Conservation (phyloP, 163 green algal genomes). For the Scenedesmus sp. region DNA sequence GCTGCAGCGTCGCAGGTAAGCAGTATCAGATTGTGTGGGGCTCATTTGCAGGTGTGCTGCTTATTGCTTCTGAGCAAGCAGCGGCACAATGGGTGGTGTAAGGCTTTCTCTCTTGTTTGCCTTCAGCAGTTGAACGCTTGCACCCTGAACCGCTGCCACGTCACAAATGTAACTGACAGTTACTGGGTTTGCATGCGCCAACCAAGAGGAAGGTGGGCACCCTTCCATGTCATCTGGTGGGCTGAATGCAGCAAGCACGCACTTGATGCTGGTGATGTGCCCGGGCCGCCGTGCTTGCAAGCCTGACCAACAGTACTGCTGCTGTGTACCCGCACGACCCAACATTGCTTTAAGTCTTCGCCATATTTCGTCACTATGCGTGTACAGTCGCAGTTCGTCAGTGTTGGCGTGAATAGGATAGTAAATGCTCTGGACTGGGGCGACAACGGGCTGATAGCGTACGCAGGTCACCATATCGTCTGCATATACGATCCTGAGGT, state of each 20-base stretch:
- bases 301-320: not conserved
- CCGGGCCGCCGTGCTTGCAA: not conserved
- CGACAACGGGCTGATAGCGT: conserved; percentile 77
- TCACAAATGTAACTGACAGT: not conserved
- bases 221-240: not conserved
- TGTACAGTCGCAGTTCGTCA: conserved; percentile 59
- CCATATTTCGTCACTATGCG: not conserved
- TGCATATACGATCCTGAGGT: conserved; percentile 84
- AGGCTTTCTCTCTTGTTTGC: too few species aligned
- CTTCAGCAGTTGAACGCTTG: not conserved
- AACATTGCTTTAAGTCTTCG: not conserved
- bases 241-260: not conserved
- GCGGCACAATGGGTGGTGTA: too few species aligned
- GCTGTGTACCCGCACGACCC: not conserved
- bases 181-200: not conserved
- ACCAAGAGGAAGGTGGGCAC: too few species aligned
- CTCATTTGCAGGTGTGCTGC: too few species aligned
- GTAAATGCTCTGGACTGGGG: conserved; percentile 81
- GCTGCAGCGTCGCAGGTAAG: too few species aligned
- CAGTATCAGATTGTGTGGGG: too few species aligned
- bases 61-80: too few species aligned
- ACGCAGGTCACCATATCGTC: conserved; percentile 78
- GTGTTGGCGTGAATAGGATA: conserved; percentile 84
- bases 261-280: not conserved
- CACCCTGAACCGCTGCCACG: not conserved